A percentile compares a stretch with the other conserved stretches of the same genome.
phyloP scores from a whole-genome alignment of 2,329 filamentous ascomycete species.

The Apiospora hydei region DNA sequence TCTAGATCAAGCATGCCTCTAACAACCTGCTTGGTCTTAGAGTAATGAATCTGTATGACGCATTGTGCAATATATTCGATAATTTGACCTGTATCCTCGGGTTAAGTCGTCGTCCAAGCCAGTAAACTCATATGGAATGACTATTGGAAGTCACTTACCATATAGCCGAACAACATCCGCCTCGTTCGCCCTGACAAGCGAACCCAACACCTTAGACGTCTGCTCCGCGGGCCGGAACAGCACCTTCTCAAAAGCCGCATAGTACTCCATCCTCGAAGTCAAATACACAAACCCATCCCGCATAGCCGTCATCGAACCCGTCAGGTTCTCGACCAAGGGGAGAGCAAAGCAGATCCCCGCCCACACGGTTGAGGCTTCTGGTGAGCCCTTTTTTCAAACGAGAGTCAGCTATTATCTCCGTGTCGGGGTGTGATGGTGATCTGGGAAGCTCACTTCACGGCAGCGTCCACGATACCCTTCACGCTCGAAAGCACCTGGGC shows the following conservation, averaged over 20 bases:
- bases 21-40: neutral
- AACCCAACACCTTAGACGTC: too few species aligned
- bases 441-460: too few species aligned
- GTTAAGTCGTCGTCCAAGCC: too few species aligned
- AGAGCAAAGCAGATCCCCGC: neutral
- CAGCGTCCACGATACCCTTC: neutral
- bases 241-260: neutral
- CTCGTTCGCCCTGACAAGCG: neutral
- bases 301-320: neutral
- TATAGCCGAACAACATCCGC: neutral
- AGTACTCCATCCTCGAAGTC: constrained; percentile 3
- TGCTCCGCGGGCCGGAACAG: too few species aligned
- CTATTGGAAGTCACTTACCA: neutral
- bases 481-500: neutral
- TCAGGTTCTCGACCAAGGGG: neutral
- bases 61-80: neutral
- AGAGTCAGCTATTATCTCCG: too few species aligned
- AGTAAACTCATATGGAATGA: too few species aligned
- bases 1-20: neutral
- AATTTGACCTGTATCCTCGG: too few species aligned
- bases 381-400: neutral
- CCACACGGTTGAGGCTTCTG: neutral
- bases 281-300: neutral
- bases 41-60: neutral
- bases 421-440: too few species aligned